Evolutionary conservation across 208 protist genomes (phyloP), one percentile per base, ranked within the genome.

Genomic region (Naegleria fowleri): DNA sequence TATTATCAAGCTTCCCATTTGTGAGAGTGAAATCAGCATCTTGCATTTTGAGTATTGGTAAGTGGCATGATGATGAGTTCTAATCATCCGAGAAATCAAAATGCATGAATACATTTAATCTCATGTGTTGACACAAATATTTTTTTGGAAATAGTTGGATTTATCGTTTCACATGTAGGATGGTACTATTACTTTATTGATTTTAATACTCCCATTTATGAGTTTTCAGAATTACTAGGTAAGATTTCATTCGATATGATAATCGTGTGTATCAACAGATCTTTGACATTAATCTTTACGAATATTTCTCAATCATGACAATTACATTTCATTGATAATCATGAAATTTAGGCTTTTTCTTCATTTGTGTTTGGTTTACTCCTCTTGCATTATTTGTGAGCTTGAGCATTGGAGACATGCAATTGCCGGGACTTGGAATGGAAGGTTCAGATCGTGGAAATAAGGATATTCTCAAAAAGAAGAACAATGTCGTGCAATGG

Each of bases 111-210:
- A n/a, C n/a, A n/a, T n/a, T n/a, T n/a, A n/a, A n/a, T n/a, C n/a
- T n/a, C n/a, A n/a, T n/a, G 1, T 48, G 43, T 1, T 67, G 11
- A 86, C 29, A 48, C 29, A 86, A 48, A 48, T 19, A 85, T 48
- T 86, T 22, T 48, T 25, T 25, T 33, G 0, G 5, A 22, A 22
- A 58, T 7, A 51, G 84, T 55, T 11, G 39, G 41, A 38, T 88
- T 88, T 38, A 15, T 52, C 0, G 29, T 38, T 29, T 88, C 84
- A 19, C 84, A 88, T 58, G 1, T 58, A 7, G 15, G 9, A 58
- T 88, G 84, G 84, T 88, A 88, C 22, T 38, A 88, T 38, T 38
- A 88, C n/a, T 88, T 88, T 58, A 88, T 25, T 59, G 84, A 88
- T 55, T 58, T 25, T 51, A 16, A 38, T 0, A 88, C 84, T 58